A percentile compares a stretch with the other conserved stretches of the same genome.
Conservation (phyloP, 2,329 filamentous ascomycete genomes). For the Exophiala dermatitidis region DNA sequence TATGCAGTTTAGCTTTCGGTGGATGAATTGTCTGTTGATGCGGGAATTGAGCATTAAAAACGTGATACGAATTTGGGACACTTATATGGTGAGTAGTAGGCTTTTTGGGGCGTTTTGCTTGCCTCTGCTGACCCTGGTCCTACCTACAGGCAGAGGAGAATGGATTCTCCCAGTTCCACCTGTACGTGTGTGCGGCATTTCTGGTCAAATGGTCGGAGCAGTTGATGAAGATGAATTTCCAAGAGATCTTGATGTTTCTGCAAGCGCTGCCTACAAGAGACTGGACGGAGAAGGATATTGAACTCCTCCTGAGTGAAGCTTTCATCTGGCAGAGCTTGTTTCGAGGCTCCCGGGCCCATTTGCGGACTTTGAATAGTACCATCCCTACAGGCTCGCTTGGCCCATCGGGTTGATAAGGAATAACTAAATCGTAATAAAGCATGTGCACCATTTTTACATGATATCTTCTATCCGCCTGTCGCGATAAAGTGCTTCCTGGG, state of each 20-base stretch:
- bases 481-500: background rate
- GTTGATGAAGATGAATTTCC: constrained; percentile 80
- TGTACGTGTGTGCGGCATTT: constrained; percentile 97
- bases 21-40: constrained; percentile 99
- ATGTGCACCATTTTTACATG: too few species aligned
- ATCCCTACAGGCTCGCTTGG: constrained; percentile 23
- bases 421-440: background rate
- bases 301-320: constrained; percentile 87
- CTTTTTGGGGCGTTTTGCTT: background rate
- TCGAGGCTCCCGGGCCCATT: constrained; percentile 85
- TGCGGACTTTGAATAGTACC: constrained; percentile 43
- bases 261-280: constrained; percentile 85
- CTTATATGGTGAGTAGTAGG: constrained; percentile 68
- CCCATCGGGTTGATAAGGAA: constrained; percentile 18
- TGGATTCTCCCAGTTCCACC: constrained; percentile 95
- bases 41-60: constrained; percentile 93
- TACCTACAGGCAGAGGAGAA: constrained; percentile 81
- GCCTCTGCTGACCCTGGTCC: background rate
- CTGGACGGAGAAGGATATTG: constrained; percentile 98
- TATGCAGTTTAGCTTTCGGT: constrained; percentile 97
- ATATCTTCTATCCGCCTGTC: background rate
- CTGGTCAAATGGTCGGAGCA: constrained; percentile 97
- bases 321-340: constrained; percentile 99
- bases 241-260: constrained; percentile 99
- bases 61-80: constrained; percentile 99